Conservation (phyloP, 768 basidiomycete genomes). For the Pleurotus cornucopiae region DNA sequence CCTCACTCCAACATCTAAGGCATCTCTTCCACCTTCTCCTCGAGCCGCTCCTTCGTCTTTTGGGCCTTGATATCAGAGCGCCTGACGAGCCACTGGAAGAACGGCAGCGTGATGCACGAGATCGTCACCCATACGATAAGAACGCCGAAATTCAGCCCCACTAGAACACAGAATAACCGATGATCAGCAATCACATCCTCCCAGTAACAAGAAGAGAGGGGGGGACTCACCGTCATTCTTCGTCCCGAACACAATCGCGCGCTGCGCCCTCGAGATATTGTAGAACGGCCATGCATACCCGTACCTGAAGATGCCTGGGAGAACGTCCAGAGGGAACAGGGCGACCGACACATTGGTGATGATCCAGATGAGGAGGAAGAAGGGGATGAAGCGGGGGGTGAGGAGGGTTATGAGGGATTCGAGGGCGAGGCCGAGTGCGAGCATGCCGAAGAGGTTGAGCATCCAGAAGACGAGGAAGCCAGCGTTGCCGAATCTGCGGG, state of each 20-base stretch:
- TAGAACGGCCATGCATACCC: constrained; percentile 73
- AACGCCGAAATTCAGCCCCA: constrained; percentile 60
- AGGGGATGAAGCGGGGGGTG: constrained; percentile 45
- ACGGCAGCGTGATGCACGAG: constrained; percentile 48
- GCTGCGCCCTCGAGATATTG: constrained; percentile 57
- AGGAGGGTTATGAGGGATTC: constrained; percentile 57
- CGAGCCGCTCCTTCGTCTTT: constrained; percentile 10
- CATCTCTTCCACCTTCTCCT: constrained; percentile 9
- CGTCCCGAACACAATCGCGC: constrained; percentile 63
- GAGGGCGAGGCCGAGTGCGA: constrained; percentile 54
- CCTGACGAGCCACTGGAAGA: constrained; percentile 42
- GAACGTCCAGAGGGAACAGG: constrained; percentile 51
- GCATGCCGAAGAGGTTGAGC: constrained; percentile 56
- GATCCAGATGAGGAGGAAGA: constrained; percentile 65
- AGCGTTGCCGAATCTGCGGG: constrained; percentile 35
- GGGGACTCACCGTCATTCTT: constrained; percentile 50
- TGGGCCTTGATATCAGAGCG: constrained; percentile 16
- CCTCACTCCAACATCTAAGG: too few relatives aligned
- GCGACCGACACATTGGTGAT: constrained; percentile 59
- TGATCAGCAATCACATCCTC: background rate
- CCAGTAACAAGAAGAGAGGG: background rate
- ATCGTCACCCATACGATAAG: constrained; percentile 51
- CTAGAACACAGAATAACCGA: constrained; percentile 23
- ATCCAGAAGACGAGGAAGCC: constrained; percentile 70
- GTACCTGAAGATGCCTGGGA: constrained; percentile 58